Evolutionary conservation across 202 grass and related monocot species (phyloP), one percentile per base, ranked within the genome.

Genomic region (Saccharum hybrid): DNA sequence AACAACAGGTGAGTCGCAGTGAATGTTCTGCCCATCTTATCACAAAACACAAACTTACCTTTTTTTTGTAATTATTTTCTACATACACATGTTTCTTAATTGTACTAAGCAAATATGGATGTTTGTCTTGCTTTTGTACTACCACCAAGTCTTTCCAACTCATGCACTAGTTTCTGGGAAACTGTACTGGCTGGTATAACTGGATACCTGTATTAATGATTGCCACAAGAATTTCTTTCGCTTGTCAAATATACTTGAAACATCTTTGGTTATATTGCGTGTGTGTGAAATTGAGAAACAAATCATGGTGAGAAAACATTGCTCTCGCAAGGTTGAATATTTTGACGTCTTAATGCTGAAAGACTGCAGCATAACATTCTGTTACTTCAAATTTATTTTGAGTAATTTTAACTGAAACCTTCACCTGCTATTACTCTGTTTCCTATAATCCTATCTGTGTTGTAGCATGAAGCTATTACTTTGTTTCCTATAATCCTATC

Each of bases 1-100:
- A 99, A 99, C 79, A 96, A 99, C 84, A 99, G 96, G 96, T 86
- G 65, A 82, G 54, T 93, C 78, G 30, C 46, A 67, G 39, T 63
- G 22, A 26, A 68, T 13, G 18, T 79, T 34, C 68, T 78, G 0
- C 12, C 0, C 39, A 65, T 76, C 16, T 60, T 49, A 43, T 52
- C 9, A 21, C 68, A 16, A 30, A 63, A 66, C 46, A 82, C 13
- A 65, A 57, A 84, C 70, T 71, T 54, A 21, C 16, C n/a, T 83
- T 13, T 33, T n/a, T 80, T 56, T 36, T 13, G 54, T 34, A 81
- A 70, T 15, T 40, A 26, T 1, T 41, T 41, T 57, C 48, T 16
- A 59, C 21, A 57, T 68, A 5, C 38, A 31, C 18, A 74, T 21
- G 23, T 80, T 69, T 69, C 45, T 75, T 76, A 68, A 40, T 77